Conservation (phyloP, 345 rosid genomes). For the Salix arbutifolia region DNA sequence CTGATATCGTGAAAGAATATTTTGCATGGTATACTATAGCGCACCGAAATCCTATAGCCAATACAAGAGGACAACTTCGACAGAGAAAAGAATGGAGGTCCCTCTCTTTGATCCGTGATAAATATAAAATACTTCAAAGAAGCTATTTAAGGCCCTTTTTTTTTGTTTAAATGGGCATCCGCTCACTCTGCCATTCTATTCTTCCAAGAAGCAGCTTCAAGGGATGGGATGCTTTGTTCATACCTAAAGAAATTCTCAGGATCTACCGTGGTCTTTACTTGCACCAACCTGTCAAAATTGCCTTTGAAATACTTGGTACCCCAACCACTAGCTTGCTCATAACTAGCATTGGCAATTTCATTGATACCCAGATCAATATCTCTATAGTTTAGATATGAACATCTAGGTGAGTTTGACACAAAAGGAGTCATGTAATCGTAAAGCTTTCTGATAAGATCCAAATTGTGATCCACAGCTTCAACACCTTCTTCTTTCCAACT, state of each 20-base stretch:
- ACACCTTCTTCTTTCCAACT: slow-evolving; percentile 35
- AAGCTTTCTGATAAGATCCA: slow-evolving; percentile 38
- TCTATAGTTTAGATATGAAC: slow-evolving; percentile 51
- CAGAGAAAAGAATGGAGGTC: not conserved
- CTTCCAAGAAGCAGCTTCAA: not conserved
- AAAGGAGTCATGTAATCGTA: slow-evolving; percentile 45
- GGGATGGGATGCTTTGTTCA: slow-evolving; percentile 22
- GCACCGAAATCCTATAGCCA: too few relatives aligned
- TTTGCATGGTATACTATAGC: not conserved
- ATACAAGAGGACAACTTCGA: not conserved
- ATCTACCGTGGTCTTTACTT: slow-evolving; percentile 10
- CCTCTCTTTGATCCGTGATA: not conserved
- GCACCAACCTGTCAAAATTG: slow-evolving; percentile 6
- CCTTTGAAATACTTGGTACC: slow-evolving; percentile 40
- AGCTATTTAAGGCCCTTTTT: not conserved
- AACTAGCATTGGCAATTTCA: not conserved
- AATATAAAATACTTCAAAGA: not conserved
- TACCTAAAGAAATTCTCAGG: slow-evolving; percentile 15
- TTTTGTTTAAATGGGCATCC: not conserved
- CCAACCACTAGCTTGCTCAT: slow-evolving; percentile 18
- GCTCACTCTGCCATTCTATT: not conserved
- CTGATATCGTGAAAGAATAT: too few relatives aligned
- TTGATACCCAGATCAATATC: slow-evolving; percentile 58
- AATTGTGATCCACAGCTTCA: slow-evolving; percentile 16
- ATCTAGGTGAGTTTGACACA: slow-evolving; percentile 48